Base-by-base conservation (phyloP, 495 filamentous ascomycete genomes). In the Talaromyces stipitatus region DNA sequence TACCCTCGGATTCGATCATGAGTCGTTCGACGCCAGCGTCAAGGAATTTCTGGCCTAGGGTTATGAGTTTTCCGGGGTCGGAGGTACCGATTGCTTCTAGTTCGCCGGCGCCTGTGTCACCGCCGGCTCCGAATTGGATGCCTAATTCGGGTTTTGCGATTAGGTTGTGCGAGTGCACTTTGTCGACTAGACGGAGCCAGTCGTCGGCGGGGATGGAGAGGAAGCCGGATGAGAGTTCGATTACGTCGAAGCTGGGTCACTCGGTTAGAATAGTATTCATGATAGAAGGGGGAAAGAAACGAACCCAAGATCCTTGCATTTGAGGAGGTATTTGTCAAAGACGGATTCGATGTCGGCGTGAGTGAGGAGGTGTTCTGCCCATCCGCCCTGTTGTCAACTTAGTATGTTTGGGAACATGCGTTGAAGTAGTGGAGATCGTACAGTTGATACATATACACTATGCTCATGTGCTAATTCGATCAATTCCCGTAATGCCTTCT, bases 1-100 rank as follows among this genome's bases (percentile, higher is more conserved):
- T 83, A 0, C 80, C 81, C 63, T 83, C 81, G n/a, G 77, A 81
- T 61, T 84, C 81, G 55, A 83, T 80, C 80, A 84, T 83, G 50
- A 83, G 63, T 2, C 81, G 72, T 61, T 85, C 78, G 4, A 83
- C 81, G 2, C 82, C 82, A 0, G 64, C 73, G 30, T 82, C 68
- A 12, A 83, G 68, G 58, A 84, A 84, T 45, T 68, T 69, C 46
- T 69, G 76, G 48, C 72, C 78, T 56, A 82, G 57, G 29, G 75
- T 71, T 2, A 84, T 65, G 18, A 84, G 61, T 55, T 78, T 80
- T 6, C 65, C 65, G 1, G 78, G 74, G 36, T 82, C 80, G n/a
- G 74, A 77, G 16, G 79, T 79, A 10, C 78, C 79, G 16, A 81
- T 69, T 3, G 68, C 67, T 64, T 77, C 75, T 18, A 83, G 69